Evolutionary conservation across 805 yeast genomes (phyloP), one percentile per base, ranked within the genome.

Genomic region (Metschnikowia kunwiensis): DNA sequence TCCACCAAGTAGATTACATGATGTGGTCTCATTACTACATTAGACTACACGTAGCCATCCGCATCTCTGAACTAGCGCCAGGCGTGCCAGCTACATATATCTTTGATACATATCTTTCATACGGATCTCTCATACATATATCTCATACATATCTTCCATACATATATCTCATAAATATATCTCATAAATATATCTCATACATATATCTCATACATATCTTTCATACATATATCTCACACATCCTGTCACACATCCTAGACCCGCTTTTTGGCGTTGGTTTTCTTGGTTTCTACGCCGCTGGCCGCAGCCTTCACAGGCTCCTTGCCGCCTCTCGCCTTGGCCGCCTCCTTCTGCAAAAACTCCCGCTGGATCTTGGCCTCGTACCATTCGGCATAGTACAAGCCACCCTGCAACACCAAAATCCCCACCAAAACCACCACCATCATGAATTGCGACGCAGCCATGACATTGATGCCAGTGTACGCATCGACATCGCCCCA

Each of bases 401-500:
- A 74, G 24, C 97, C 97, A 35, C 77, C 80, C 66, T 93, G 97
- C 49, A 93, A 73, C 7, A 85, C 70, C 27, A 88, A 63, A n/a
- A 88, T 84, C 47, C 96, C 97, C 15, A 77, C 55, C 34, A 89
- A 66, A 12, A 84, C 69, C 36, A 86, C 58, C 7, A 84, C 77
- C 48, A 86, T 70, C 70, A 91, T 81, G 24, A 82, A 74, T 61
- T 82, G 82, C 19, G 93, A 80, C 5, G 97, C 97, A 26, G 93
- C 96, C 54, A 93, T 77, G 25, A 93, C 96, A 47, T 86, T 86
- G 53, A 91, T 63, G 20, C 97, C 97, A 15, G 95, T 86, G 43
- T 72, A 71, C 57, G 75, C 78, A 53, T 85, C 86, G 33, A 93
- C 95, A 34, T 91, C 97, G 48, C 96, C 97, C 97, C 97, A 91